Evolutionary conservation across 1,139 yeast species (phyloP), one percentile per base, ranked within the genome.

Genomic region (Debaryomyces subglobosus): DNA sequence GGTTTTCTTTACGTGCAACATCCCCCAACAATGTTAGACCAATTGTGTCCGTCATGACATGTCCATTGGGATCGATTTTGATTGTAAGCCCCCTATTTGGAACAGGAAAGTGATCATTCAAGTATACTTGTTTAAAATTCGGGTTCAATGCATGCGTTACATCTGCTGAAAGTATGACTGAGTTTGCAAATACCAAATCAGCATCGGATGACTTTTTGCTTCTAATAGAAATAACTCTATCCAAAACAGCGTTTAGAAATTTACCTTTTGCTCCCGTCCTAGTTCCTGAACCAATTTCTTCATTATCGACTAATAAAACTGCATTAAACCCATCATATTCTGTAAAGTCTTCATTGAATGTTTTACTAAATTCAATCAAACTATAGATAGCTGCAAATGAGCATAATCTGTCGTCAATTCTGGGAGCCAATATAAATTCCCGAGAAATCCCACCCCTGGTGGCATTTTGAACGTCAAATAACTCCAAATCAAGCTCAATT

Each of bases 111-210:
- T 75, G 77, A 40, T 65, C 60, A 41, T 69, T 71, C 49, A 75
- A 64, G 52, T 76, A 76, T 4, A 61, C 70, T 21, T 58, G 55
- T 18, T 58, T 49, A 51, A 73, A 76, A 55, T 75, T 75, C n/a
- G 81, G 81, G 53, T 76, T 76, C 34, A 74, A 56, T 20, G 73
- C 69, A 53, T 76, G 81, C n/a, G 71, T 75, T 15, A 76, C 79
- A 51, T 76, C 81, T 0, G 79, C 77, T 0, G 79, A 74, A 38
- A 76, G 61, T 35, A 75, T 59, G 21, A 75, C 58, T 6, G 77
- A 59, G 49, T 72, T 72, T 43, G 77, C 74, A 48, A 39, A 48
- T 8, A 44, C 39, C 12, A 48, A 21, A 5, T 41, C 33, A 10
- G 34, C 23, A 24, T 34, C 38, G 2, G 34, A 16, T 20, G 39